A percentile compares a stretch with the other conserved stretches of the same genome.
Evolutionary conservation across 306 rosid genomes (phyloP).

Genomic region (Echinosophora koreensis): DNA sequence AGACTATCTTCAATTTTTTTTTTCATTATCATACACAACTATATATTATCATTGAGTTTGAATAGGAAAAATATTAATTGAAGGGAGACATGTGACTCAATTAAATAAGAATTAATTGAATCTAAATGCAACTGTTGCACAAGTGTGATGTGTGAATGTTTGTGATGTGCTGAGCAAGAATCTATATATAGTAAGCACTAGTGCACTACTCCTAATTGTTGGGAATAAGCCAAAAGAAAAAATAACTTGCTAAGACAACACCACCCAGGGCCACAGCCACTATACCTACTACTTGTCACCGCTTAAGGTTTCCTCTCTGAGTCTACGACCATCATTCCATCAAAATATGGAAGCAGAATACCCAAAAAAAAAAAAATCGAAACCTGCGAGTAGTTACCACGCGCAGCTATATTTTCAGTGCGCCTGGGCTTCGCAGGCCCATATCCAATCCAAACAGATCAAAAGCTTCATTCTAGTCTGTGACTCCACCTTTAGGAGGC

Average conservation of each 20-base stretch:
- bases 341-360: neutral
- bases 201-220: neutral
- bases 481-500: neutral
- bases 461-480: neutral
- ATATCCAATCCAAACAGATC: neutral
- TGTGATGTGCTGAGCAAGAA: neutral
- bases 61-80: neutral
- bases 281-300: slow-evolving; percentile 17
- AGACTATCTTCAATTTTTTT: neutral
- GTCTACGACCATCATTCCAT: neutral
- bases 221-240: neutral
- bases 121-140: neutral
- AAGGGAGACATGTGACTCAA: neutral
- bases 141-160: neutral
- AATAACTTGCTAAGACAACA: neutral
- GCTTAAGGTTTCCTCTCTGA: neutral
- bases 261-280: neutral
- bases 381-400: neutral
- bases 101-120: neutral
- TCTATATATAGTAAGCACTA: neutral
- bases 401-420: neutral
- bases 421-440: neutral
- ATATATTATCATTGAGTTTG: neutral
- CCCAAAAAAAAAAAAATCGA: no score
- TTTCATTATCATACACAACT: neutral